A percentile compares a stretch with the other conserved stretches of the same genome.
Evolutionary conservation across 2,329 filamentous ascomycete species (phyloP).

Genomic region (Endoconidiophora laricicola): DNA sequence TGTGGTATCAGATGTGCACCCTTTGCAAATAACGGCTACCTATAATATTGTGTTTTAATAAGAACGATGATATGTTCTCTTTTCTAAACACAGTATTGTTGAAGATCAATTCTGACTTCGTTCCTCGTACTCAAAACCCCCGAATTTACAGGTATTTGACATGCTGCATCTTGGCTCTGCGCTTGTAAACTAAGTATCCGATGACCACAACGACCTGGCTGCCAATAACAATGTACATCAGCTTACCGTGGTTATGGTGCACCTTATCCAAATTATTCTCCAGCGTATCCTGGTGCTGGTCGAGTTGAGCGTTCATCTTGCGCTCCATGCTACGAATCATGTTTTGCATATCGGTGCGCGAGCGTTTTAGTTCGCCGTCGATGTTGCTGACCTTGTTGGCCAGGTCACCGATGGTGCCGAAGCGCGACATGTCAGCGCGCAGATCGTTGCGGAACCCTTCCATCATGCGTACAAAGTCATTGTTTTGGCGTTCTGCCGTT

Average conservation of each 20-base stretch:
- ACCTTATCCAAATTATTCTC: conserved; percentile 31
- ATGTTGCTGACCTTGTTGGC: conserved; percentile 33
- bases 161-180: conserved; percentile 54
- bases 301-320: conserved; percentile 34
- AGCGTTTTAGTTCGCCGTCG: conserved; percentile 39
- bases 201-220: conserved; percentile 56
- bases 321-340: conserved; percentile 35
- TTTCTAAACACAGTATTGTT: background rate
- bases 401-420: conserved; percentile 29
- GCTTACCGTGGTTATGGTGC: conserved; percentile 31
- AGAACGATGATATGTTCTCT: background rate
- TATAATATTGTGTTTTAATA: background rate
- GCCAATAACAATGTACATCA: conserved; percentile 55
- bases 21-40: background rate
- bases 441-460: conserved; percentile 31
- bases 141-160: conserved; percentile 68
- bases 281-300: conserved; percentile 32
- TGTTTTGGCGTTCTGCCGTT: conserved; percentile 38
- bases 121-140: background rate
- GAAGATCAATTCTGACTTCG: too few relatives aligned
- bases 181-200: conserved; percentile 65
- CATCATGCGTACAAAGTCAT: conserved; percentile 26
- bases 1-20: background rate
- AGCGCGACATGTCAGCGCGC: conserved; percentile 26
- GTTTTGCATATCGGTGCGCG: conserved; percentile 37